Evolutionary conservation across 306 rosid genomes (phyloP).

Genomic region (Leucaena leucocephala): DNA sequence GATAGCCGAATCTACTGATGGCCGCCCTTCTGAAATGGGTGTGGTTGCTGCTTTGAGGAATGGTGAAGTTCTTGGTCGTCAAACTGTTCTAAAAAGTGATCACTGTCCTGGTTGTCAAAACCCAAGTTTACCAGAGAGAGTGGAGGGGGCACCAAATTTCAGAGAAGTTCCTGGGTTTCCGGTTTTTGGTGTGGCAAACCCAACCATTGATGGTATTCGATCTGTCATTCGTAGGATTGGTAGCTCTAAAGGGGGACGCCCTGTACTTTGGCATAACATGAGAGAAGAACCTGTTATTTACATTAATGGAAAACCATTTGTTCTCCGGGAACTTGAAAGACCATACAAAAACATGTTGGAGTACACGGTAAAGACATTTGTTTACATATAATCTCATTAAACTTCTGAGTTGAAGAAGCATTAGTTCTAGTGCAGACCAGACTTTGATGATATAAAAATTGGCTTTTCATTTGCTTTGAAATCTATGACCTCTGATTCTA

Average conservation of each 20-base stretch:
- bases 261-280: constrained; percentile 94
- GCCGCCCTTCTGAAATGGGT: constrained; percentile 85
- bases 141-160: constrained; percentile 94
- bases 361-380: constrained; percentile 66
- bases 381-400: constrained; percentile 19
- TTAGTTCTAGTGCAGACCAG: background rate
- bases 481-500: background rate
- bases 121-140: constrained; percentile 68
- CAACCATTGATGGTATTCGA: constrained; percentile 87
- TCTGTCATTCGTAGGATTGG: constrained; percentile 77
- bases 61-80: constrained; percentile 93
- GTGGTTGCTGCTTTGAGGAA: constrained; percentile 86
- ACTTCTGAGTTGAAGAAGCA: constrained; percentile 19
- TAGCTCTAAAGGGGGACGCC: constrained; percentile 61
- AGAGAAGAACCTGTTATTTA: constrained; percentile 96
- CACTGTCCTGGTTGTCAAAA: constrained; percentile 89
- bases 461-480: constrained; percentile 20
- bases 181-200: constrained; percentile 95
- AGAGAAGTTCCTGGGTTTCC: constrained; percentile 93
- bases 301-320: constrained; percentile 93
- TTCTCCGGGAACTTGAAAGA: constrained; percentile 94
- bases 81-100: constrained; percentile 90
- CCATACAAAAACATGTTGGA: constrained; percentile 93
- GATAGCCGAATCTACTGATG: constrained; percentile 73
- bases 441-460: constrained; percentile 20